Evolutionary conservation across 331 rosid genomes (phyloP).

Genomic region (Spiraea crenata): DNA sequence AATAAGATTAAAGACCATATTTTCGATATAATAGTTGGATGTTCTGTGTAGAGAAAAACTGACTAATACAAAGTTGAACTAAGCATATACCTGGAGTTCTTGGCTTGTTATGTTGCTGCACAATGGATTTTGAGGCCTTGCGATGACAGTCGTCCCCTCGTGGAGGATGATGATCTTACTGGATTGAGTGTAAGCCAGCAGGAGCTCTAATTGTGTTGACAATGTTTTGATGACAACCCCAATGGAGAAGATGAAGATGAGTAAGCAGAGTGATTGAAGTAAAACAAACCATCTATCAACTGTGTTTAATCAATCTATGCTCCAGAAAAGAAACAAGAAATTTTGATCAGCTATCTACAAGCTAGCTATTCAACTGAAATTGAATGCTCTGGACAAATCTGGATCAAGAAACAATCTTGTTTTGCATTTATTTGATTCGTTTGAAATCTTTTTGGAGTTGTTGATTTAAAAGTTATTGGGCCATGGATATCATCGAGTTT

Average conservation of each 20-base stretch:
- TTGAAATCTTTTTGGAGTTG: constrained; percentile 15
- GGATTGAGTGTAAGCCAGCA: constrained; percentile 40
- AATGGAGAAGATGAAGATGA: constrained; percentile 42
- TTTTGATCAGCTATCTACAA: not conserved
- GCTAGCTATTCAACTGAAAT: not conserved
- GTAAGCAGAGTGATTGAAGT: constrained; percentile 41
- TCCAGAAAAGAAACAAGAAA: not conserved
- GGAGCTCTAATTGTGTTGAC: constrained; percentile 35
- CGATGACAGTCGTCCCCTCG: constrained; percentile 31
- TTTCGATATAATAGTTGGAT: too few species aligned
- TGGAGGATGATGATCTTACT: constrained; percentile 21
- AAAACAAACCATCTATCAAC: constrained; percentile 49
- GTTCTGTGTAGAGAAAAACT: too few species aligned
- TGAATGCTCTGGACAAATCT: not conserved
- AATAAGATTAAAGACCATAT: not conserved
- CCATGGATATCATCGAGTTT: constrained; percentile 37
- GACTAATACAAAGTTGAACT: too few species aligned
- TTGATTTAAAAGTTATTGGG: constrained; percentile 22
- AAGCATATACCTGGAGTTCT: constrained; percentile 70
- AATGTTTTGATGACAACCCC: constrained; percentile 43
- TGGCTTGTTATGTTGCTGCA: constrained; percentile 80
- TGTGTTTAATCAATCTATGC: too few species aligned
- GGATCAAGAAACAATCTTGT: too few species aligned
- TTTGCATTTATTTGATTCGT: constrained; percentile 10
- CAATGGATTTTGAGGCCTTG: constrained; percentile 49